These are phyloP conservation scores for Backusella psychrophila DNA, from an alignment of 192 early-diverging fungal species.

Conservation along the genomic window DNA sequence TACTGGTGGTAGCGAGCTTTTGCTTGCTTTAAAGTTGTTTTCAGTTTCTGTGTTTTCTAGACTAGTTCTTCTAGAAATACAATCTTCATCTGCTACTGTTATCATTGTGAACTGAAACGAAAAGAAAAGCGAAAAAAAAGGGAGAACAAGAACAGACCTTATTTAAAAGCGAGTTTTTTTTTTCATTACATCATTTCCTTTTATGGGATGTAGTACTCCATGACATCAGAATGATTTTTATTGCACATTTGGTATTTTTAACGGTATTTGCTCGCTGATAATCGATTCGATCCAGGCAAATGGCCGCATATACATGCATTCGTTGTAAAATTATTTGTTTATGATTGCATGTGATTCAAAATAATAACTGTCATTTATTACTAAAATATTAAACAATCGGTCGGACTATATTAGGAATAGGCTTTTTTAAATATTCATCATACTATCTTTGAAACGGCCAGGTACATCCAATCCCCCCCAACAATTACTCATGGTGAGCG, in stretches of 20 bases:
- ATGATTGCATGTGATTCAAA: background rate
- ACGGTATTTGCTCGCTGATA: background rate
- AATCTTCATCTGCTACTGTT: background rate
- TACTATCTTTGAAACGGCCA: background rate
- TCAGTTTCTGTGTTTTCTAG: background rate
- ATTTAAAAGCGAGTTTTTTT: background rate
- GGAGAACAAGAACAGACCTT: background rate
- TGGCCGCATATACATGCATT: background rate
- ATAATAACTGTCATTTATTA: background rate
- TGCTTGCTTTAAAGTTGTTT: background rate
- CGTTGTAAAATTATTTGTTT: background rate
- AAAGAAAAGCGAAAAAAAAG: background rate
- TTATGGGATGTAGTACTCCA: background rate
- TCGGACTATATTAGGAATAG: background rate
- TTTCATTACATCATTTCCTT: background rate
- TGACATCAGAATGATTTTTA: conserved; percentile 2
- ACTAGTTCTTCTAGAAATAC: background rate
- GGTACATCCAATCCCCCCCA: background rate
- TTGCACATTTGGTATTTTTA: background rate
- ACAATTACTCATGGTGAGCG: background rate
- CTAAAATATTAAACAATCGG: background rate
- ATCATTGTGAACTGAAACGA: background rate
- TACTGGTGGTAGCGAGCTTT: background rate
- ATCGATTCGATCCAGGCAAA: background rate
- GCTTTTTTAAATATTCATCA: background rate